Evolutionary conservation across 2,329 filamentous ascomycete species (phyloP).

Genomic region (Xylaria sp.): DNA sequence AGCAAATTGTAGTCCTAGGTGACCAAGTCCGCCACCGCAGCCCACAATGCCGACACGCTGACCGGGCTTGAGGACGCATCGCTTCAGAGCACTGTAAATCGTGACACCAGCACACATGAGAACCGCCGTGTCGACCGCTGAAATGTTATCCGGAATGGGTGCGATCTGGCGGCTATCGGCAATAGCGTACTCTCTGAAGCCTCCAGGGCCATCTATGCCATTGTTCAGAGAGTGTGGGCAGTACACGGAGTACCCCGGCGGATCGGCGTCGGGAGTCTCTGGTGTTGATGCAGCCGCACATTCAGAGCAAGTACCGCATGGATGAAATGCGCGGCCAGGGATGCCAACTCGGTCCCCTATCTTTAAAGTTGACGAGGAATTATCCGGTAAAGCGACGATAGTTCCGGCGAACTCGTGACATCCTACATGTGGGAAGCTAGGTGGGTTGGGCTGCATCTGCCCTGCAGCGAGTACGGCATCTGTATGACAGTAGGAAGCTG

Average conservation of each 20-base stretch:
- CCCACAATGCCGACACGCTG: slow-evolving; percentile 54
- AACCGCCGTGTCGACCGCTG: slow-evolving; percentile 52
- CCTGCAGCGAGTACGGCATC: slow-evolving; percentile 47
- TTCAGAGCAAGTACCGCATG: slow-evolving; percentile 56
- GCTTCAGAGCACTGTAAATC: slow-evolving; percentile 54
- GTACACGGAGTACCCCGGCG: slow-evolving; percentile 54
- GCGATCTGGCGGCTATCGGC: slow-evolving; percentile 54
- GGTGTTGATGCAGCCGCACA: slow-evolving; percentile 44
- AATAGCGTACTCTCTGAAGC: slow-evolving; percentile 56
- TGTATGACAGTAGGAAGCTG: slow-evolving; percentile 60
- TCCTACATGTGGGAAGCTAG: slow-evolving; percentile 55
- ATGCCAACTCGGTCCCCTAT: slow-evolving; percentile 53
- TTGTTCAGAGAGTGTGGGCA: slow-evolving; percentile 47
- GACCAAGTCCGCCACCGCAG: slow-evolving; percentile 49
- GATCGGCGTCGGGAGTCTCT: slow-evolving; percentile 49
- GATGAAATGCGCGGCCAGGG: slow-evolving; percentile 54
- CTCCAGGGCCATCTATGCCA: slow-evolving; percentile 48
- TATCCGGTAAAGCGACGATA: slow-evolving; percentile 49
- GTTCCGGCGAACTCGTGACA: slow-evolving; percentile 59
- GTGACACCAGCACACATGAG: slow-evolving; percentile 58
- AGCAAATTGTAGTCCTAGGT: slow-evolving; percentile 47
- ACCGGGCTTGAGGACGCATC: slow-evolving; percentile 47
- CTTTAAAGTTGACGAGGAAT: slow-evolving; percentile 29
- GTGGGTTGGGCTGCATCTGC: slow-evolving; percentile 48
- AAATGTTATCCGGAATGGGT: slow-evolving; percentile 48